Conservation (phyloP, 177 flowering plant species). For the Vitis hybrid region DNA sequence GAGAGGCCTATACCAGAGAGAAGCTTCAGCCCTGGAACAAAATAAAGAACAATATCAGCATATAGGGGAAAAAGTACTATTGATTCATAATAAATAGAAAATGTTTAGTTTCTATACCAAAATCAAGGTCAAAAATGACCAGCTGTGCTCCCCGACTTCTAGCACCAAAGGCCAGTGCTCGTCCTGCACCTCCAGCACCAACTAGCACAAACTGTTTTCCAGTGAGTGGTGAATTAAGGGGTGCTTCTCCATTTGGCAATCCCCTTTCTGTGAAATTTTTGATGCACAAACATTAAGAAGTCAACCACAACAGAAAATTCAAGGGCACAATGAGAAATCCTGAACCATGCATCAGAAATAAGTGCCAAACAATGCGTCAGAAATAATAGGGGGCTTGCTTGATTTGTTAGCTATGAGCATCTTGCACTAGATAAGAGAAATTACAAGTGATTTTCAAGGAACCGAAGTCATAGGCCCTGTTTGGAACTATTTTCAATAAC, state of each 20-base stretch:
- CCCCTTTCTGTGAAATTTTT: constrained; percentile 6
- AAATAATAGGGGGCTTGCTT: not conserved
- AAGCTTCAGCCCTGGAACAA: no score
- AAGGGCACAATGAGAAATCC: not conserved
- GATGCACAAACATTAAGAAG: not conserved
- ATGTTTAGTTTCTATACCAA: constrained; percentile 11
- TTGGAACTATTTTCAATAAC: no score
- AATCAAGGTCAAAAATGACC: constrained; percentile 26
- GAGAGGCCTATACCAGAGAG: no score
- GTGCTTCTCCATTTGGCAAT: constrained; percentile 4
- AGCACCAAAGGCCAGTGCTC: constrained; percentile 23
- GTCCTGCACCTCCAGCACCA: constrained; percentile 24
- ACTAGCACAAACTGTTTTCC: constrained; percentile 16
- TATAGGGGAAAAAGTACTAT: not conserved
- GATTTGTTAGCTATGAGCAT: not conserved
- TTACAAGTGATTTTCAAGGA: no score
- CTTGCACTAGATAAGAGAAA: not conserved
- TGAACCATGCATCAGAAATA: no score
- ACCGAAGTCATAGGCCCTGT: no score
- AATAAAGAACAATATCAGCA: not conserved
- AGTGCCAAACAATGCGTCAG: no score
- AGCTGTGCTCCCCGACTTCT: constrained; percentile 13
- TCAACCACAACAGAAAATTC: not conserved
- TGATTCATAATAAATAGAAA: not conserved
- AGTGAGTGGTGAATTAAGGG: constrained; percentile 9